Conservation (phyloP, 164 flowering plant species). For the Vitis vinifera region DNA sequence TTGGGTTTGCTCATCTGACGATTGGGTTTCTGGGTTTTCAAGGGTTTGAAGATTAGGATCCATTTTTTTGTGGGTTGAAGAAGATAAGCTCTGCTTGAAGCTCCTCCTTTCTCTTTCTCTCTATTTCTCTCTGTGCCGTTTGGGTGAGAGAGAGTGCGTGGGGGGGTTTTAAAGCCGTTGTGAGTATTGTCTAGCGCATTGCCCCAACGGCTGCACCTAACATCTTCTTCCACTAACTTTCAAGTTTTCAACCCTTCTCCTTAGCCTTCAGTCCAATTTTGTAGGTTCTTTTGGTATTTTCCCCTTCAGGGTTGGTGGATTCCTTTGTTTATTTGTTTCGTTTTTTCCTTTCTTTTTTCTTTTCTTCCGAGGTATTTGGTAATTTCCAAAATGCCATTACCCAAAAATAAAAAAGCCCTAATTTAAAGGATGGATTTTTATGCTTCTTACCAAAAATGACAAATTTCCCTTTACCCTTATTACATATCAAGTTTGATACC, state of each 20-base stretch:
- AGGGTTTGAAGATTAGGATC: conserved; percentile 32
- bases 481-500: no score
- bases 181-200: not conserved
- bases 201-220: conserved; percentile 9
- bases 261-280: not conserved
- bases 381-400: no score
- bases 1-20: conserved; percentile 31
- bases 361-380: no score
- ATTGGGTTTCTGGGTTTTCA: conserved; percentile 34
- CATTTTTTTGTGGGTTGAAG: conserved; percentile 20
- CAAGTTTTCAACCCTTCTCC: conserved; percentile 1
- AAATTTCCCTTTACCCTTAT: no score
- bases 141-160: not conserved
- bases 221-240: not conserved
- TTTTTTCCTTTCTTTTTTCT: no score
- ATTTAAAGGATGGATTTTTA: no score
- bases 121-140: not conserved
- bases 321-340: no score
- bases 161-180: not conserved
- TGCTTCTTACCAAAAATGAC: no score
- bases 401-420: no score
- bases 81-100: not conserved
- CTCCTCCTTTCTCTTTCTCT: not conserved
- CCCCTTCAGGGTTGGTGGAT: not conserved
- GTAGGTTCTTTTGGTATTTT: not conserved